A percentile compares a stretch with the other conserved stretches of the same genome.
Evolutionary conservation across 202 grass and related monocot species (phyloP).

Genomic region (Bolboschoenoplectus hybrid): DNA sequence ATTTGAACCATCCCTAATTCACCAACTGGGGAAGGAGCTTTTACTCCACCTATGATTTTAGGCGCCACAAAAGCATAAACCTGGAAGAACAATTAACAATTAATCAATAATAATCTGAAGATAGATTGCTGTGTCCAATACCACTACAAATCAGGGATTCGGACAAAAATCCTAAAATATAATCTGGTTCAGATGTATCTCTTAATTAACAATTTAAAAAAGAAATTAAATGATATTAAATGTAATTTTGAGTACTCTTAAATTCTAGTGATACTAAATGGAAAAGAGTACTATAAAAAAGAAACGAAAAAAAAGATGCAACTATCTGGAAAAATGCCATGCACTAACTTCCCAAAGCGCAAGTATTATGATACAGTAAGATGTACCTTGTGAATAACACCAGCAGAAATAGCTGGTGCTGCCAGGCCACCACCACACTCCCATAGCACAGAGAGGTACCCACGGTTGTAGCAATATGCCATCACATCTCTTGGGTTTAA

Average conservation of each 20-base stretch:
- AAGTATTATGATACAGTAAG: background rate
- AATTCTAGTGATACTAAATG: background rate
- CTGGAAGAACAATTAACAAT: slow-evolving; percentile 46
- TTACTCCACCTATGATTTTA: slow-evolving; percentile 88
- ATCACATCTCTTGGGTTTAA: slow-evolving; percentile 91
- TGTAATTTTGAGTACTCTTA: background rate
- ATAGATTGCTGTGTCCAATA: background rate
- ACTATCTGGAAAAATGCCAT: background rate
- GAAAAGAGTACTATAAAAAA: background rate
- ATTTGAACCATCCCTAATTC: slow-evolving; percentile 94
- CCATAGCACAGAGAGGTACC: slow-evolving; percentile 89
- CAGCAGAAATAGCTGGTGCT: slow-evolving; percentile 81
- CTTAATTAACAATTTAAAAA: background rate
- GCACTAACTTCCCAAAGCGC: background rate
- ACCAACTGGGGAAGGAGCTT: slow-evolving; percentile 91
- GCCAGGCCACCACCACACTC: slow-evolving; percentile 84
- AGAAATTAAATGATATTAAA: background rate
- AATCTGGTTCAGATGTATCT: slow-evolving; percentile 1
- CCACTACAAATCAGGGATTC: background rate
- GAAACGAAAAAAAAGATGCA: background rate
- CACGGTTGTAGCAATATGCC: slow-evolving; percentile 89
- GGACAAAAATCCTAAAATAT: background rate
- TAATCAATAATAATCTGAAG: slow-evolving; percentile 10
- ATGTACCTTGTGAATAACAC: slow-evolving; percentile 88
- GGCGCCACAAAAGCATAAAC: slow-evolving; percentile 79